A percentile compares a stretch with the other conserved stretches of the same genome.
Conservation (phyloP, 768 basidiomycete genomes). For the Pleurotus platypus region DNA sequence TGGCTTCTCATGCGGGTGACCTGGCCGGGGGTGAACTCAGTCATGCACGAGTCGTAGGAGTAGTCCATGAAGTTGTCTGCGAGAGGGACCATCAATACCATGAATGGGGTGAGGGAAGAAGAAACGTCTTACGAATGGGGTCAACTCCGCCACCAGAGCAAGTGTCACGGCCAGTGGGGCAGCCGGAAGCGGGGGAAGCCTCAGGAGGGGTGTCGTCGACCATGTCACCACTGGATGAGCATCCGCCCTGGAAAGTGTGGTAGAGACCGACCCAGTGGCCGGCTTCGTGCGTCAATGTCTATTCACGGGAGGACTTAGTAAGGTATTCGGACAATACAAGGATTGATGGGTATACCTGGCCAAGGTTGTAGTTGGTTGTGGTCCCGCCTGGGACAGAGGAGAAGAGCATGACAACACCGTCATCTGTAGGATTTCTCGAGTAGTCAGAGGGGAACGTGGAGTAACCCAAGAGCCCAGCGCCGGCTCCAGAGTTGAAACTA, state of each 20-base stretch:
- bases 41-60: slow-evolving; percentile 48
- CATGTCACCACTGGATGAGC: slow-evolving; percentile 33
- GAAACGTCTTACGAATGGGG: slow-evolving; percentile 34
- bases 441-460: slow-evolving; percentile 49
- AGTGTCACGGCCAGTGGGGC: slow-evolving; percentile 33
- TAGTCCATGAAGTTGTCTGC: slow-evolving; percentile 55
- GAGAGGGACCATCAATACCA: not conserved
- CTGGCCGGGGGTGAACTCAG: slow-evolving; percentile 44
- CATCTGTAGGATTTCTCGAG: slow-evolving; percentile 34
- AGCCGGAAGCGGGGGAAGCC: slow-evolving; percentile 37
- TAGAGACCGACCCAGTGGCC: slow-evolving; percentile 62
- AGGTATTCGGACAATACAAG: slow-evolving; percentile 15
- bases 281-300: slow-evolving; percentile 53
- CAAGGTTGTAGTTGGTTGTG: slow-evolving; percentile 37
- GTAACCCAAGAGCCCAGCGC: slow-evolving; percentile 47
- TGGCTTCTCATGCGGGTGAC: slow-evolving; percentile 34
- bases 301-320: slow-evolving; percentile 10
- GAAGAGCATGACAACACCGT: slow-evolving; percentile 44
- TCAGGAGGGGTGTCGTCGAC: slow-evolving; percentile 48
- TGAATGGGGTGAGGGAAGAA: not conserved
- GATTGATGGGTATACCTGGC: slow-evolving; percentile 22
- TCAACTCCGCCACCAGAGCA: slow-evolving; percentile 38
- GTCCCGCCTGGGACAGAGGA: slow-evolving; percentile 43
- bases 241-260: slow-evolving; percentile 58
- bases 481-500: slow-evolving; percentile 34